Base-by-base conservation (phyloP, 148 eudicot species). In the Amaranthus hypochondriacus region DNA sequence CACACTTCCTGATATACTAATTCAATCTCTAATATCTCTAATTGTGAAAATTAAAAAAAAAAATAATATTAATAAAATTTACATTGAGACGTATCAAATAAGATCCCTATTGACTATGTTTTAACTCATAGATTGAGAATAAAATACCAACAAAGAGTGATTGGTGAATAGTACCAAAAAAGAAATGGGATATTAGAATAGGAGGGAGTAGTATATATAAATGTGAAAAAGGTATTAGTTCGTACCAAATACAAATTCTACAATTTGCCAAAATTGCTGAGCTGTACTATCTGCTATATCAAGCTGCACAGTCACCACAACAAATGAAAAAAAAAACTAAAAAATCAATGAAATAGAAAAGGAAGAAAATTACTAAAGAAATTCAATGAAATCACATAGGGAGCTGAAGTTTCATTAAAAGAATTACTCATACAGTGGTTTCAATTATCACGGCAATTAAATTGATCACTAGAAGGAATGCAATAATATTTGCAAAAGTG, bases 231-330 rank as follows among this genome's bases (percentile, higher is more conserved):
- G 5, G 43, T 47, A 43, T n/a, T 61, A 55, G 50, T 75, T 55
- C 86, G 78, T 86, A 94, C 98, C 99, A 80, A 96, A 92, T 76
- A 89, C 85, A 80, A 92, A 90, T 83, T 96, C 99, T 48, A 92
- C 82, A 63, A 72, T 76, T 84, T 92, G 97, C 99, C 99, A 96
- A 48, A 81, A 14, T 59, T 71, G 72, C 73, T 96, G 99, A 74
- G 87, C 85, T 75, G 97, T 86, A 81, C 72, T 87, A 66, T 96
- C 87, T 76, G 84, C 81, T 75, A 96, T 78, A 82, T 96, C 99
- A 77, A 96, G 96, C 98, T 94, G 93, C 78, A 86, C 51, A 56
- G 44, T 54, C 68, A 55, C n/a, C 52, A 72, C 44, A 14, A 77
- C 39, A 67, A 75, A 60, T 66, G 13, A 8, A 48, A 9, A n/a